Evolutionary conservation across 192 early-diverging fungal genomes (phyloP).

Genomic region (Entomortierella parvispora): DNA sequence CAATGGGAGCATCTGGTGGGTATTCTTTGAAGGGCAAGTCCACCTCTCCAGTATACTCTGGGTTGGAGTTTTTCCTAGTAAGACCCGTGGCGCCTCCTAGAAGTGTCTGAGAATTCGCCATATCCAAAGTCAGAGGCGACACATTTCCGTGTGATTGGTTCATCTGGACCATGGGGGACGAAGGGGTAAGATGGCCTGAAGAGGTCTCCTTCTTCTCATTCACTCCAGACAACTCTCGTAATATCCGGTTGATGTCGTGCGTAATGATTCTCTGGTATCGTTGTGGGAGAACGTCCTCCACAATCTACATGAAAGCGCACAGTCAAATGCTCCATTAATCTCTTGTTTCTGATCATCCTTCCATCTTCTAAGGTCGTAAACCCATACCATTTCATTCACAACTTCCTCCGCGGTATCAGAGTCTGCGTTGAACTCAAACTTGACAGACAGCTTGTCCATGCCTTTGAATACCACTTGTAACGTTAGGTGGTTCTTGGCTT

Average conservation of each 20-base stretch:
- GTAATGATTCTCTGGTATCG: conserved; percentile 82
- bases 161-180: conserved; percentile 33
- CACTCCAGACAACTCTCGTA: conserved; percentile 69
- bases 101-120: conserved; percentile 3
- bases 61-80: conserved; percentile 25
- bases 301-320: conserved; percentile 67
- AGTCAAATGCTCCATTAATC: too few relatives aligned
- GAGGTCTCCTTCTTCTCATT: conserved; percentile 41
- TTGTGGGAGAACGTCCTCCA: conserved; percentile 79
- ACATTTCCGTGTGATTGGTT: conserved; percentile 9
- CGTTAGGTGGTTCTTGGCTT: conserved; percentile 70
- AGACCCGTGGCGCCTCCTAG: conserved; percentile 4
- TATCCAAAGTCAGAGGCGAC: conserved; percentile 24
- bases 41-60: conserved; percentile 21
- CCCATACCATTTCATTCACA: conserved; percentile 79
- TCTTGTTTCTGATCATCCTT: too few relatives aligned
- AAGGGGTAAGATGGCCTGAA: conserved; percentile 20
- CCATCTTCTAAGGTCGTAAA: too few relatives aligned
- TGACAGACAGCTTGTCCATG: conserved; percentile 81
- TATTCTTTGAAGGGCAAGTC: conserved; percentile 54
- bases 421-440: conserved; percentile 86
- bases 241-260: conserved; percentile 83
- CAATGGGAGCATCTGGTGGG: conserved; percentile 67
- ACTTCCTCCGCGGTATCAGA: conserved; percentile 83
- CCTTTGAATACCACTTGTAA: conserved; percentile 85